Percentiles rank a stretch among this genome's conserved stretches.
phyloP scores from a whole-genome alignment of 148 eudicot species.

The Rhododendron ferrugineum region DNA sequence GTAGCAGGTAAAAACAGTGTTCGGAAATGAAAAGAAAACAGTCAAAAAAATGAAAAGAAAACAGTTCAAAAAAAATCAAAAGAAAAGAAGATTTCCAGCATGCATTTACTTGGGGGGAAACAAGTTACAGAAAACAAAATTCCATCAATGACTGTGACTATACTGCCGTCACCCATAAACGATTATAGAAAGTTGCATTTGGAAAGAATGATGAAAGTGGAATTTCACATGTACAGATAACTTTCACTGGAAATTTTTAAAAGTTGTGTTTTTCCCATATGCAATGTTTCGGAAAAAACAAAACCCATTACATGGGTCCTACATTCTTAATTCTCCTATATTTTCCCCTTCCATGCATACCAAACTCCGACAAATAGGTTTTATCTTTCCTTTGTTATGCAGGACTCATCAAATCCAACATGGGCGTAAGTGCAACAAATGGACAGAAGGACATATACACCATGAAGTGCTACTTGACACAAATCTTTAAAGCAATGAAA shows the following conservation, averaged over 20 bases:
- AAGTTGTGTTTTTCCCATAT: background rate
- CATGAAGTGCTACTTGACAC: background rate
- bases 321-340: background rate
- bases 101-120: background rate
- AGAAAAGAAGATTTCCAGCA: background rate
- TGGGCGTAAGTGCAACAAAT: background rate
- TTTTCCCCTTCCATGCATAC: background rate
- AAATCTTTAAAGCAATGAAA: background rate
- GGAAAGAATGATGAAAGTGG: background rate
- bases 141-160: background rate
- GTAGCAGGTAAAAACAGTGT: background rate
- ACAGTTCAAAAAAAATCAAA: background rate
- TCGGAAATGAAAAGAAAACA: background rate
- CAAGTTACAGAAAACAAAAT: background rate
- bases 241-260: background rate
- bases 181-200: background rate
- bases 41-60: background rate
- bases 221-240: background rate
- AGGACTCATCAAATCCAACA: background rate
- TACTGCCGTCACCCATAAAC: background rate
- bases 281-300: background rate
- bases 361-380: background rate
- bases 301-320: background rate
- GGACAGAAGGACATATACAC: background rate
- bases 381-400: background rate